Evolutionary conservation across 2,329 filamentous ascomycete species (phyloP).

Genomic region (Aspergillus candidus): DNA sequence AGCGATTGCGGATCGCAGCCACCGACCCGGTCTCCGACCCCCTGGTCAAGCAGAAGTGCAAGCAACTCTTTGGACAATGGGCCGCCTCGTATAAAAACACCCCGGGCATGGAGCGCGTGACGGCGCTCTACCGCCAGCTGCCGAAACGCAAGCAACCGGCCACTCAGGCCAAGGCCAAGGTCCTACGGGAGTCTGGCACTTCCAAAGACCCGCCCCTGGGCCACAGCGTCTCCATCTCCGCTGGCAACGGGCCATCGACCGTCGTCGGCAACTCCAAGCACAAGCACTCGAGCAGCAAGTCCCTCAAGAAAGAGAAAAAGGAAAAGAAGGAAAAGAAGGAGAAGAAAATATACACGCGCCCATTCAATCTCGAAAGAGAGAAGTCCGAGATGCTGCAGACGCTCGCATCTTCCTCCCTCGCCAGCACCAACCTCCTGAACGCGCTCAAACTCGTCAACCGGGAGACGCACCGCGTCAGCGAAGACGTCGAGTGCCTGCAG

Average conservation of each 20-base stretch:
- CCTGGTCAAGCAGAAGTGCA: slow-evolving; percentile 82
- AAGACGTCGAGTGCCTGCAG: slow-evolving; percentile 67
- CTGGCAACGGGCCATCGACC: slow-evolving; percentile 34
- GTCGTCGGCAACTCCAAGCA: slow-evolving; percentile 31
- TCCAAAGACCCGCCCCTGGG: slow-evolving; percentile 29
- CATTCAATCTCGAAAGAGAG: slow-evolving; percentile 81
- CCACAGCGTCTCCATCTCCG: slow-evolving; percentile 35
- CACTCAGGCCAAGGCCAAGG: slow-evolving; percentile 73
- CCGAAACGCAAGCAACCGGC: slow-evolving; percentile 64
- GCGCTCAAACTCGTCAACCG: slow-evolving; percentile 84
- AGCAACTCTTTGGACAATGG: slow-evolving; percentile 82
- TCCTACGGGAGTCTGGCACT: slow-evolving; percentile 70
- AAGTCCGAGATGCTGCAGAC: slow-evolving; percentile 78
- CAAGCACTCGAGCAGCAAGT: slow-evolving; percentile 33
- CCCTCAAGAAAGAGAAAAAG: slow-evolving; percentile 37
- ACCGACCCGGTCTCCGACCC: slow-evolving; percentile 78
- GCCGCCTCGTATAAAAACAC: slow-evolving; percentile 72
- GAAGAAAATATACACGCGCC: slow-evolving; percentile 29
- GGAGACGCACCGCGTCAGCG: slow-evolving; percentile 78
- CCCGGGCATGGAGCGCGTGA: slow-evolving; percentile 71
- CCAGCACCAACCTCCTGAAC: slow-evolving; percentile 85
- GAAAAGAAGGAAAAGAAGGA: slow-evolving; percentile 47
- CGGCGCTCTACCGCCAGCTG: slow-evolving; percentile 67
- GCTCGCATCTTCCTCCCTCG: slow-evolving; percentile 85
- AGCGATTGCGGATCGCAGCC: slow-evolving; percentile 81